Base-by-base conservation (phyloP, 352 stramenopile species). In the Nothophytophthora sp. region DNA sequence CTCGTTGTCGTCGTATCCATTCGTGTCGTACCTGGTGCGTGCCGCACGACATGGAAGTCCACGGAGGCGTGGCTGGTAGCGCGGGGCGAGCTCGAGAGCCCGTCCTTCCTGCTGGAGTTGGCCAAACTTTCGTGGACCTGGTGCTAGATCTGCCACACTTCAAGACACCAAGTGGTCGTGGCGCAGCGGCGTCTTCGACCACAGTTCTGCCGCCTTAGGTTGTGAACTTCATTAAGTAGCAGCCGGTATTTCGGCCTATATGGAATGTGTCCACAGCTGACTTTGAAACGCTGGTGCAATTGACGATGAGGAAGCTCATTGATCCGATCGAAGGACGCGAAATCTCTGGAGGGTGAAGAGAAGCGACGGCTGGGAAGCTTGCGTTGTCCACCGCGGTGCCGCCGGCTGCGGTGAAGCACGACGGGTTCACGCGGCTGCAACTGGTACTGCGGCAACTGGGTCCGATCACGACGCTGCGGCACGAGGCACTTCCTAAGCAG, bases 141-240 rank as follows among this genome's bases (percentile, higher is more conserved):
- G 77, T 93, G 33, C 50, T 93, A 2, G 83, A 93, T 30, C 57
- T 88, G 23, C 81, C 83, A 7, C 83, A 91, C 32, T 93, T 91
- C 40, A 67, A 83, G 39, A 47, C 76, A 8, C 38, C 66, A 8
- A 70, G 73, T 30, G 57, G 62, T 12, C 70, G 76, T 39, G n/a
- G n/a, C n/a, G n/a, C n/a, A n/a, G n/a, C n/a, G n/a, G 61, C 77
- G 19, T 63, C 68, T 0, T 88, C 82, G 7, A 75, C 59, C 16
- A 91, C 89, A 41, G 80, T 84, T 11, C 52, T 93, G 33, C 83
- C 83, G 11, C 83, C 83, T 22, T 93, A 93, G 47, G 90, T 93
- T 42, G 75, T 93, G 19, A 93, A 93, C 39, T 93, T 93, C 40
- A 83, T 93, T 32, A 93, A 92, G 35, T 81, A 92, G 44, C 83